Base-by-base conservation (phyloP, 768 basidiomycete species). In the Tricholoma sp. region DNA sequence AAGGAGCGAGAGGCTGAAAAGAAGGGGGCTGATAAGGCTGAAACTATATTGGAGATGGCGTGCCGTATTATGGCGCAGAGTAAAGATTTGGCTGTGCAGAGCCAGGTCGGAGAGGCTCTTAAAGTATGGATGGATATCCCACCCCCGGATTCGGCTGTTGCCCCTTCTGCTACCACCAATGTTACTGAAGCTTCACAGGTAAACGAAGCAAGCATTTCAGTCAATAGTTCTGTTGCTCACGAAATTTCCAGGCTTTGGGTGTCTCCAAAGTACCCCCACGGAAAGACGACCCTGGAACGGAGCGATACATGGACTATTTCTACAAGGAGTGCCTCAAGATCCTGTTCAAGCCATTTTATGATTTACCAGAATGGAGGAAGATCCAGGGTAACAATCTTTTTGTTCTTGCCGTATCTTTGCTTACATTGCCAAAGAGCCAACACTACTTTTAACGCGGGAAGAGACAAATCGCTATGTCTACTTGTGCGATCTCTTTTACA, bases 291-390 rank as follows among this genome's bases (percentile, higher is more conserved):
- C 88, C 89, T 5, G 82, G 84, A 34, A 88, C 87, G 1, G 97
- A 98, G 69, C 83, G 85, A 56, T 99, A 94, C 76, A 77, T 95
- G 66, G 89, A 94, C 37, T 92, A 93, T 69, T 96, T 98, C 71
- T 98, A 98, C 75, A 92, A 93, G 70, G 77, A 83, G 46, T 91
- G 88, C 67, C 76, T 88, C 58, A 73, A 80, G n/a, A 79, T 79
- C n/a, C 74, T 99, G 52, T 88, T 93, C 74, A 84, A 83, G 67
- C 95, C 97, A 5, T 74, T 97, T 43, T 69, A 74, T 64, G 76
- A 91, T 55, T 74, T 97, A 22, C 83, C 89, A 3, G 89, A 91
- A 62, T 87, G 74, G 74, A 71, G 67, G 57, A 71, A 73, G 56
- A 68, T 71, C 55, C 71, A 67, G 57, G 73, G 73, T 73, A 52